A percentile compares a stretch with the other conserved stretches of the same genome.
Evolutionary conservation across 768 basidiomycete species (phyloP).

Genomic region (Trametes punicea): DNA sequence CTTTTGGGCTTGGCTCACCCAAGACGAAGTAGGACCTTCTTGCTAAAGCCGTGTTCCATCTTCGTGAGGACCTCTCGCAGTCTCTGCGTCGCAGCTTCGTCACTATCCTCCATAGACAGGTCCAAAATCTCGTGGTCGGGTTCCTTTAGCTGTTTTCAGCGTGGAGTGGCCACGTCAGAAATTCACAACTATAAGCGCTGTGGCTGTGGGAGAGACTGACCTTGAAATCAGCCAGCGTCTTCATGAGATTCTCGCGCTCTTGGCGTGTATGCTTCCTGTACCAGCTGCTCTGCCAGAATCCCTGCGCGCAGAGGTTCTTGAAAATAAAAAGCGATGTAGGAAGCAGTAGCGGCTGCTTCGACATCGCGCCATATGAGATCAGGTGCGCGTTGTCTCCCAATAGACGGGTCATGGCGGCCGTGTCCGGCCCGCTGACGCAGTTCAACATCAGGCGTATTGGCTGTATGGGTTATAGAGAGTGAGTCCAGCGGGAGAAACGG

Average conservation of each 20-base stretch:
- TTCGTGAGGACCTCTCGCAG: conserved; percentile 35
- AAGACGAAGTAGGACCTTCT: conserved; percentile 46
- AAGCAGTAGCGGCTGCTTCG: conserved; percentile 72
- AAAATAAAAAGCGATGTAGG: conserved; percentile 84
- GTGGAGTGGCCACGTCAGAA: background rate
- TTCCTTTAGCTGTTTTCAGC: conserved; percentile 49
- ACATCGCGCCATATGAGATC: conserved; percentile 90
- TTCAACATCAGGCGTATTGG: conserved; percentile 49
- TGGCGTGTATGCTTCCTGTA: conserved; percentile 46
- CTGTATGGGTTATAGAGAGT: conserved; percentile 22
- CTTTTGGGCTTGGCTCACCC: conserved; percentile 18
- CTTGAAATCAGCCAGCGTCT: conserved; percentile 50
- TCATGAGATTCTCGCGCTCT: conserved; percentile 37
- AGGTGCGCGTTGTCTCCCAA: conserved; percentile 68
- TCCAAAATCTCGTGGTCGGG: conserved; percentile 69
- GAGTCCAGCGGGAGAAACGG: background rate
- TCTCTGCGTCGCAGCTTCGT: conserved; percentile 33
- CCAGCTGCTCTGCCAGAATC: conserved; percentile 81
- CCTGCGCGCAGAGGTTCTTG: conserved; percentile 71
- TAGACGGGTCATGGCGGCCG: conserved; percentile 63
- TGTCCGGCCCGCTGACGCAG: conserved; percentile 64
- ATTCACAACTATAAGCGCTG: background rate
- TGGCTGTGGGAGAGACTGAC: conserved; percentile 20
- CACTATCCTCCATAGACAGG: conserved; percentile 40
- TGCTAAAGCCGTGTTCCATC: conserved; percentile 41